phyloP scores from a whole-genome alignment of 1,284 basidiomycete genomes.

The Rhodotorula sp. region DNA sequence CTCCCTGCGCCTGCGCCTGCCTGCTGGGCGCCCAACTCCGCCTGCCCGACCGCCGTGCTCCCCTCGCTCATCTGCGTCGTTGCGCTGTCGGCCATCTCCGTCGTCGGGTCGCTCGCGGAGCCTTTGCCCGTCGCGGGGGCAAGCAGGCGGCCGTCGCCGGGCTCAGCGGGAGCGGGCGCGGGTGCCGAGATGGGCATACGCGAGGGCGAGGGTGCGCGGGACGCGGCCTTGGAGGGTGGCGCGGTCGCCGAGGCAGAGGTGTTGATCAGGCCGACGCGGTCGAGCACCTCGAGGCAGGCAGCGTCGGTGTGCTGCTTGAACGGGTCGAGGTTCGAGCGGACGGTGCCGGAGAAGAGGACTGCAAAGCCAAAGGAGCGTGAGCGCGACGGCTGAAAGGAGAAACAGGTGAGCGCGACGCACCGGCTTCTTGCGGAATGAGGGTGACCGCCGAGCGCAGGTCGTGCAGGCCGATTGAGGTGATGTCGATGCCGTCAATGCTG shows the following conservation, averaged over 20 bases:
- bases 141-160: slow-evolving; percentile 13
- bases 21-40: background rate
- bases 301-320: slow-evolving; percentile 79
- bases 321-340: slow-evolving; percentile 84
- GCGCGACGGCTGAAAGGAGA: background rate
- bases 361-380: slow-evolving; percentile 51
- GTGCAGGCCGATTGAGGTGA: slow-evolving; percentile 79
- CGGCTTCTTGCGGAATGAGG: slow-evolving; percentile 73
- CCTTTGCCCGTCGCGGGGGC: background rate
- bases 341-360: slow-evolving; percentile 80
- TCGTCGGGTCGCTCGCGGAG: background rate
- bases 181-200: background rate
- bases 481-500: slow-evolving; percentile 80
- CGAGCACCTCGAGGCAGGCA: slow-evolving; percentile 69
- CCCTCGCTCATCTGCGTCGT: slow-evolving; percentile 4
- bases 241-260: background rate
- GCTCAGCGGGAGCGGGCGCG: slow-evolving; percentile 12
- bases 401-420: slow-evolving; percentile 50
- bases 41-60: background rate
- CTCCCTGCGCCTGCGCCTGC: background rate
- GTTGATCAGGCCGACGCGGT: slow-evolving; percentile 58
- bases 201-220: slow-evolving; percentile 44
- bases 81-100: background rate
- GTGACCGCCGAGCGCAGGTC: slow-evolving; percentile 66
- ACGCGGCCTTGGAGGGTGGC: slow-evolving; percentile 56